Conservation (phyloP, 495 filamentous ascomycete species). For the Hypoxylon perforatum region DNA sequence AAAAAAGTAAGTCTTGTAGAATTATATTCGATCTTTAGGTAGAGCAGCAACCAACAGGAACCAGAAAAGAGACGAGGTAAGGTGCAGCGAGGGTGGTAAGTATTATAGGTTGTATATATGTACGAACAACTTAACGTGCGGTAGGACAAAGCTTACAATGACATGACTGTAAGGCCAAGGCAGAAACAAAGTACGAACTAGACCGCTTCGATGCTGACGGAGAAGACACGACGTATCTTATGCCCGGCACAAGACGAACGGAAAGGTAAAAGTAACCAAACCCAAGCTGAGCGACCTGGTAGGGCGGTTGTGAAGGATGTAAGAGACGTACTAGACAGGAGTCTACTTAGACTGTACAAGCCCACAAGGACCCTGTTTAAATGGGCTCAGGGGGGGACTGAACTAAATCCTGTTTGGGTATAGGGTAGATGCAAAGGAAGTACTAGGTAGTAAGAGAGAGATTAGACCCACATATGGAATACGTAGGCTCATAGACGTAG, state of each 20-base stretch:
- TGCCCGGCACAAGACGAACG: conserved; percentile 28
- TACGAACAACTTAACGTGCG: conserved; percentile 30
- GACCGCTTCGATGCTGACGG: conserved; percentile 30
- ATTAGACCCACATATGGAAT: conserved; percentile 38
- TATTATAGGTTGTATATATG: conserved; percentile 38
- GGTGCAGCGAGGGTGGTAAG: conserved; percentile 36
- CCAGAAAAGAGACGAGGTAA: conserved; percentile 28
- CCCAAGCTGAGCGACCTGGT: conserved; percentile 21
- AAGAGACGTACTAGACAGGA: conserved; percentile 36
- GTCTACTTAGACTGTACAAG: conserved; percentile 38
- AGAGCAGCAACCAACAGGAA: conserved; percentile 34
- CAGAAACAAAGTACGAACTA: conserved; percentile 30
- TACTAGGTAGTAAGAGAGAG: conserved; percentile 30
- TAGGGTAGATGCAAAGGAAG: conserved; percentile 22
- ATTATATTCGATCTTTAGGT: conserved; percentile 9
- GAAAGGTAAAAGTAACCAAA: conserved; percentile 35
- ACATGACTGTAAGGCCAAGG: conserved; percentile 14
- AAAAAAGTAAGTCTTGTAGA: neutral
- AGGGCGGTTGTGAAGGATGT: conserved; percentile 38
- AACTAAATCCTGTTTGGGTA: conserved; percentile 43
- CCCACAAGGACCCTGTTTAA: conserved; percentile 35
- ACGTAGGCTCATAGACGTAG: conserved; percentile 32
- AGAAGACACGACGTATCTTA: conserved; percentile 32
- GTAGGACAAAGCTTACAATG: conserved; percentile 40
- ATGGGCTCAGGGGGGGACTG: conserved; percentile 41